phyloP scores from a whole-genome alignment of 2,329 filamentous ascomycete genomes.

The Coniochaeta prunicola region DNA sequence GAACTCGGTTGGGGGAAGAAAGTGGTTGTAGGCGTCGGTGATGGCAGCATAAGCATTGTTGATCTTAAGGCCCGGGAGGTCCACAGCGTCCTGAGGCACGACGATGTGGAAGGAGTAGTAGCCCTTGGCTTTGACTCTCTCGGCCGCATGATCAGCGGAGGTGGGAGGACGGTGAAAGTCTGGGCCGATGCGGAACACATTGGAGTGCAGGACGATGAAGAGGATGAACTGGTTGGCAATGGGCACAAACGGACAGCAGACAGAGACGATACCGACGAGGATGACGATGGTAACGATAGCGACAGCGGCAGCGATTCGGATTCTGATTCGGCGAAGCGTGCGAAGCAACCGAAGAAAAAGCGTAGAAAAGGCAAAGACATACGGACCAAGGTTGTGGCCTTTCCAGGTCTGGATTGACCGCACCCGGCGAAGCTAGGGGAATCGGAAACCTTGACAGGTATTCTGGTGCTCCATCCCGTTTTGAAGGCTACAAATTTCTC shows the following conservation, averaged over 20 bases:
- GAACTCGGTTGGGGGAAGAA: constrained; percentile 62
- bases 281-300: constrained; percentile 32
- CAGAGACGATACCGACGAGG: constrained; percentile 38
- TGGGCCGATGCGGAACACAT: constrained; percentile 67
- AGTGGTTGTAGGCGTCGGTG: constrained; percentile 73
- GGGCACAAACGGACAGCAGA: constrained; percentile 40
- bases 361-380: constrained; percentile 22
- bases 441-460: not conserved
- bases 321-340: constrained; percentile 11
- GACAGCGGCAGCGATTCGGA: constrained; percentile 42
- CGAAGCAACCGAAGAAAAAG: constrained; percentile 22
- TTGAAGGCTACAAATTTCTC: not conserved
- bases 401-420: constrained; percentile 23
- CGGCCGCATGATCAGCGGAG: constrained; percentile 82
- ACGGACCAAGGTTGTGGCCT: constrained; percentile 14
- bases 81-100: constrained; percentile 61
- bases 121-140: constrained; percentile 77
- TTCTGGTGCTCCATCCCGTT: not conserved
- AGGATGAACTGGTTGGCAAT: constrained; percentile 29
- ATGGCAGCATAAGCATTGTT: constrained; percentile 72
- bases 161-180: constrained; percentile 78
- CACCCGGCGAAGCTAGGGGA: not conserved
- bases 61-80: constrained; percentile 69
- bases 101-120: constrained; percentile 81
- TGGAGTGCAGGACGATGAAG: constrained; percentile 35